Evolutionary conservation across 371 early-diverging fungal species (phyloP), one percentile per base, ranked within the genome.

Genomic region (Cokeromyces recurvatus): DNA sequence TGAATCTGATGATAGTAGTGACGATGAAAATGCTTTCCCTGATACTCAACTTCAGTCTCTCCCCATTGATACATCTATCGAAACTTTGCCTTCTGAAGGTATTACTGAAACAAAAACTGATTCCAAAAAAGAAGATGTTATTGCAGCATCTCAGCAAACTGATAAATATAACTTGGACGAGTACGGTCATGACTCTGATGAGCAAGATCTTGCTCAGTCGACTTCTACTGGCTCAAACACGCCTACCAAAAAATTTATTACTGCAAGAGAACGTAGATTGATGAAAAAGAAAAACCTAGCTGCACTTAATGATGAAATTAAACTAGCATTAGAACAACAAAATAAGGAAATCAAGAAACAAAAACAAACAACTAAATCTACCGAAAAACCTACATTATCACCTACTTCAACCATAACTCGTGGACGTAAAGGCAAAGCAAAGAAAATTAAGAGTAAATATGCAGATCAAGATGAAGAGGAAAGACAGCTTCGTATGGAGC

Each of bases 401-500:
- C 57, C 74, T 55, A 53, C 73, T 12, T 52, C 74, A 5, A n/a
- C n/a, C n/a, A n/a, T n/a, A n/a, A 71, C 77, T 23, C 90, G 97
- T 21, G 97, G 95, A 21, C 90, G 91, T 51, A 81, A 81, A 41
- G 84, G 86, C 43, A 95, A 95, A 67, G 64, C 83, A 25, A 91
- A 91, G 77, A 94, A 93, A 73, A 81, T 90, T 34, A 93, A 92
- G 69, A 84, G 83, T 35, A 95, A 94, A 62, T 92, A 94, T 70
- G 89, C 78, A 5, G 94, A 95, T 60, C 94, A 95, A 67, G 93
- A 93, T 49, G 95, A 96, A 32, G 93, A 95, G 32, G 96, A 96
- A 43, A 78, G 89, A 32, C 72, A 85, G 49, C 57, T 90, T 34
- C 83, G 89, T 46, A 81, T 93, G 81, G 82, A 85, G 23, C 53